phyloP scores from a whole-genome alignment of 768 basidiomycete genomes.

The Astraeus odoratus region DNA sequence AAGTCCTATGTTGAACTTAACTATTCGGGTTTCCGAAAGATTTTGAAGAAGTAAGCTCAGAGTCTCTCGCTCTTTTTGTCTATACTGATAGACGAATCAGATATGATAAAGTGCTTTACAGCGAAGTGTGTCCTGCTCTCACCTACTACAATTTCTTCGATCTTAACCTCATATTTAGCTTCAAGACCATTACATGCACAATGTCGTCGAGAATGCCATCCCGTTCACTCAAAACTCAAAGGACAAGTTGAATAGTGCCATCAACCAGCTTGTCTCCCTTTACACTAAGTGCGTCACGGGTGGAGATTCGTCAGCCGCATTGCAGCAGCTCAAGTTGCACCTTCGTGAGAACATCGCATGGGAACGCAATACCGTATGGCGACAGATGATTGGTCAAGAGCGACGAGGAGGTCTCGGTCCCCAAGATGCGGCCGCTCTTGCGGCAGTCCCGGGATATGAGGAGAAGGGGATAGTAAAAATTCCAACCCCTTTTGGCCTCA shows the following conservation, averaged over 20 bases:
- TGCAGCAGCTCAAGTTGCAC: slow-evolving; percentile 77
- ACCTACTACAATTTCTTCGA: background rate
- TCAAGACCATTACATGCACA: slow-evolving; percentile 70
- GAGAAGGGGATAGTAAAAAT: slow-evolving; percentile 36
- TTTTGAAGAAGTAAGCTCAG: slow-evolving; percentile 76
- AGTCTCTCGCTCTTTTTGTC: background rate
- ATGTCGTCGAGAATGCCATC: slow-evolving; percentile 53
- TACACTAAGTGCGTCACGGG: slow-evolving; percentile 83
- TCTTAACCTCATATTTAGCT: slow-evolving; percentile 36
- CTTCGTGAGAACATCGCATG: slow-evolving; percentile 93
- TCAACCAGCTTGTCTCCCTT: slow-evolving; percentile 55
- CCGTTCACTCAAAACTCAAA: slow-evolving; percentile 68
- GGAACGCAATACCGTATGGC: slow-evolving; percentile 97
- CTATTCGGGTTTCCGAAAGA: slow-evolving; percentile 90
- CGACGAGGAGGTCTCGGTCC: slow-evolving; percentile 45
- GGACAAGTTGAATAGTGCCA: slow-evolving; percentile 50
- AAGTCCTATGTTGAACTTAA: slow-evolving; percentile 89
- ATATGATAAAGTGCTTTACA: slow-evolving; percentile 90
- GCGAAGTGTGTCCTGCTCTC: slow-evolving; percentile 35
- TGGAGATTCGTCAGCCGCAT: slow-evolving; percentile 61
- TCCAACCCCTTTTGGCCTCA: slow-evolving; percentile 56
- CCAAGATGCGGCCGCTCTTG: slow-evolving; percentile 36
- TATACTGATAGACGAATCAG: slow-evolving; percentile 31
- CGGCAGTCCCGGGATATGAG: slow-evolving; percentile 36
- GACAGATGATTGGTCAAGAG: slow-evolving; percentile 86